A percentile compares a stretch with the other conserved stretches of the same genome.
Evolutionary conservation across 75 land plant genomes (phyloP).

Genomic region (Selaginella tamariscina): DNA sequence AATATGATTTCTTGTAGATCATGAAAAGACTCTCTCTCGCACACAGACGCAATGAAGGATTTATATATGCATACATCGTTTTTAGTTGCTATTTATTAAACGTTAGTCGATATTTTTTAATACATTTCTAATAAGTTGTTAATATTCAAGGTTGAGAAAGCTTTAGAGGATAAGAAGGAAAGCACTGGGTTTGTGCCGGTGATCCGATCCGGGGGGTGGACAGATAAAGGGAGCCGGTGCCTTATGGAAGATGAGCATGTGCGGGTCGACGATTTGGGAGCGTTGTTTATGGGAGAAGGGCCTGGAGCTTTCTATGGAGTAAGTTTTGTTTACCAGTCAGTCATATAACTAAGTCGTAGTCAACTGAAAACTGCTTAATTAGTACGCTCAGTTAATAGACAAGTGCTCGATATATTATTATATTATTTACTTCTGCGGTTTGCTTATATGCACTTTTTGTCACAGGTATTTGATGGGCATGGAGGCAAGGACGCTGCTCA

Average conservation of each 20-base stretch:
- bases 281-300: background rate
- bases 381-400: too few relatives aligned
- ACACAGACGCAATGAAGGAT: too few relatives aligned
- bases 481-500: conserved; percentile 65
- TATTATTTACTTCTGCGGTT: background rate
- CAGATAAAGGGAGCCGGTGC: background rate
- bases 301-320: conserved; percentile 12
- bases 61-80: too few relatives aligned
- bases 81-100: too few relatives aligned
- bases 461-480: conserved; percentile 91
- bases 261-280: conserved; percentile 1
- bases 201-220: background rate
- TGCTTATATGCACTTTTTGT: background rate
- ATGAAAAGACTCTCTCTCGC: too few relatives aligned
- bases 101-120: background rate
- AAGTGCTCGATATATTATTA: background rate
- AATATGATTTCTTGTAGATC: too few relatives aligned
- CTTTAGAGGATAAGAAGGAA: background rate
- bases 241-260: conserved; percentile 12
- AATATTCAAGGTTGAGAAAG: background rate
- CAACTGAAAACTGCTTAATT: too few relatives aligned
- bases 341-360: too few relatives aligned
- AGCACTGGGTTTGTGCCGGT: background rate
- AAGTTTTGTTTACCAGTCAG: conserved; percentile 1
- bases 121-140: background rate